These are phyloP conservation scores for Metschnikowia proteae DNA, from an alignment of 805 yeast genomes.

Conservation along the genomic window DNA sequence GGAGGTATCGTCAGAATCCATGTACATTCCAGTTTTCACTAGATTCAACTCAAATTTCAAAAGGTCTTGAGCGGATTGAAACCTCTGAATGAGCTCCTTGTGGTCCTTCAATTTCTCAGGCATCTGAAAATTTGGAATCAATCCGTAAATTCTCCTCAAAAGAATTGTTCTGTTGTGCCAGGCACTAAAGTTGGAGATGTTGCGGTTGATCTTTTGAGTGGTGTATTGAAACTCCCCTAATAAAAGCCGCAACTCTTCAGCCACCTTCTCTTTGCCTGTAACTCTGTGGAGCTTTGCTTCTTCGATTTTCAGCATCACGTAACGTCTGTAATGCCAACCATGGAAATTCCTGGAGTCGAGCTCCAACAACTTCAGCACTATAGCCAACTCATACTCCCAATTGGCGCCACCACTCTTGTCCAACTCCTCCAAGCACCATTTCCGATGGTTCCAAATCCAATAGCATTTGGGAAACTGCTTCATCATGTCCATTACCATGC, in stretches of 20 bases:
- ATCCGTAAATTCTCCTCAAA: slow-evolving; percentile 48
- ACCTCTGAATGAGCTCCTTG: slow-evolving; percentile 19
- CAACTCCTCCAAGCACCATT: slow-evolving; percentile 61
- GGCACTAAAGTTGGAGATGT: slow-evolving; percentile 91
- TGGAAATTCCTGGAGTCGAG: slow-evolving; percentile 84
- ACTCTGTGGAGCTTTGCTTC: slow-evolving; percentile 10
- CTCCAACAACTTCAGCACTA: slow-evolving; percentile 64
- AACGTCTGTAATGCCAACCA: slow-evolving; percentile 93
- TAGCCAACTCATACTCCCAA: slow-evolving; percentile 68
- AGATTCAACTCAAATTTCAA: slow-evolving; percentile 59
- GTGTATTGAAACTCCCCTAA: slow-evolving; percentile 73
- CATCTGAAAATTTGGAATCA: slow-evolving; percentile 5
- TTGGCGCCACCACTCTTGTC: slow-evolving; percentile 48
- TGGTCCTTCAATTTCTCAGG: slow-evolving; percentile 1
- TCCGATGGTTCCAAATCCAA: slow-evolving; percentile 95
- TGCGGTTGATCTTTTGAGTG: slow-evolving; percentile 68
- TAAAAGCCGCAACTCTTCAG: background rate
- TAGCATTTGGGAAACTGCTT: slow-evolving; percentile 80
- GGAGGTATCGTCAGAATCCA: slow-evolving; percentile 92
- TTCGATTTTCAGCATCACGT: slow-evolving; percentile 48
- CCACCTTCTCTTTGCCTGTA: background rate
- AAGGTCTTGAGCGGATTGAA: slow-evolving; percentile 31
- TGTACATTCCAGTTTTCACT: slow-evolving; percentile 78
- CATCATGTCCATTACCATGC: slow-evolving; percentile 55
- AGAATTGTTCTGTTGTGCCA: slow-evolving; percentile 87